Conservation (phyloP, 2,329 filamentous ascomycete species). For the Pezicula rhizophila region DNA sequence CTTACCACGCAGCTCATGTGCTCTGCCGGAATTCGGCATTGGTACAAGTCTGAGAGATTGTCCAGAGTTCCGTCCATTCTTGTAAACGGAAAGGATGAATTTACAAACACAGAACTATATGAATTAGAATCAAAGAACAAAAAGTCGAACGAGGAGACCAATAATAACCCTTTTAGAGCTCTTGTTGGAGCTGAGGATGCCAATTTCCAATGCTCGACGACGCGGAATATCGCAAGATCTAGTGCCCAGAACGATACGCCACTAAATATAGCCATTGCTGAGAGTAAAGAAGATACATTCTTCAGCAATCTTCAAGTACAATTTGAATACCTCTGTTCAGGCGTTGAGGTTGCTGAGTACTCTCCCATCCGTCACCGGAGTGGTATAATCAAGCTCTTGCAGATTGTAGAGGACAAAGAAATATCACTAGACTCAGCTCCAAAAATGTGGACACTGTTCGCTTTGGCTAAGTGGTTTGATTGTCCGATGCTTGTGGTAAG, state of each 20-base stretch:
- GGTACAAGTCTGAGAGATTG: slow-evolving; percentile 39
- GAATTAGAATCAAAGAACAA: neutral
- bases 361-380: slow-evolving; percentile 57
- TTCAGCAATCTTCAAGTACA: neutral
- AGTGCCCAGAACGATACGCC: no score
- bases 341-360: slow-evolving; percentile 46
- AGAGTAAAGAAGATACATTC: no score
- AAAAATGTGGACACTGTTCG: slow-evolving; percentile 61
- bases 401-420: slow-evolving; percentile 48
- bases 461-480: slow-evolving; percentile 53
- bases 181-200: no score
- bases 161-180: no score
- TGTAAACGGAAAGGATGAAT: slow-evolving; percentile 43
- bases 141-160: neutral
- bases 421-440: slow-evolving; percentile 57
- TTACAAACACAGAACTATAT: neutral
- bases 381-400: slow-evolving; percentile 56
- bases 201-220: no score
- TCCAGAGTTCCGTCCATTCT: slow-evolving; percentile 33
- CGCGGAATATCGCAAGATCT: no score
- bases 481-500: slow-evolving; percentile 38
- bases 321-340: neutral
- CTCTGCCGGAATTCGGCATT: slow-evolving; percentile 47
- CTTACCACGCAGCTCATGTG: slow-evolving; percentile 53
- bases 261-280: no score